Evolutionary conservation across 495 filamentous ascomycete genomes (phyloP), one percentile per base, ranked within the genome.

Genomic region (Hyaloscypha finlandica): DNA sequence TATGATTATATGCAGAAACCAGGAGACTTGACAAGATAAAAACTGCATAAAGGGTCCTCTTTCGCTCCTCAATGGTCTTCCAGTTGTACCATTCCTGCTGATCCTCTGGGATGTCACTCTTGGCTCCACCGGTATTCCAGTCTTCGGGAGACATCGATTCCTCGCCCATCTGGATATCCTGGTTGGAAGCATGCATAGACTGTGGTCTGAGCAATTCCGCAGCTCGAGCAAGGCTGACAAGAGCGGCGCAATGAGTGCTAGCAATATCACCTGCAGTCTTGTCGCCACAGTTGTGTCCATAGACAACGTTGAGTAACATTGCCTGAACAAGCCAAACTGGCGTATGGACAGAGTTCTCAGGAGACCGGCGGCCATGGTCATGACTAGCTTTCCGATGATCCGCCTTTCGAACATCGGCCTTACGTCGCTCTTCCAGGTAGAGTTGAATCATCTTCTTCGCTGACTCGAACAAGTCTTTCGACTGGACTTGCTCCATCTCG

Each of bases 271-370:
- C 92, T 16, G 92, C 89, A 39, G 84, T 87, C 78, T 94, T 95
- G 74, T 99, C 94, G 31, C 92, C 96, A 75, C 92, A 97, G 69
- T 96, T 93, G 71, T 98, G 92, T 11, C 96, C 96, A 71, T 97
- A 99, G 12, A 98, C 90, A 39, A 98, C 91, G 77, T 97, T 97
- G 51, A 99, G 83, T 33, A 99, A 84, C 95, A 99, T 97, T 1
- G 95, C 94, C 74, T 99, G 95, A n/a, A 99, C 92, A 32, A 99
- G 84, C 95, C 95, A 97, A 59, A 97, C 82, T 2, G 95, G 95
- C 14, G 93, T 97, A 70, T 95, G 90, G 53, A 89, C 81, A 2
- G 88, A 83, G 70, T 85, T 85, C 65, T 94, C 90, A 39, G 83
- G 78, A 59, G 82, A 79, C 70, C 77, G 76, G 8, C 63, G 29